Conservation (phyloP, 1,284 basidiomycete species). For the Cronartium ribicola region DNA sequence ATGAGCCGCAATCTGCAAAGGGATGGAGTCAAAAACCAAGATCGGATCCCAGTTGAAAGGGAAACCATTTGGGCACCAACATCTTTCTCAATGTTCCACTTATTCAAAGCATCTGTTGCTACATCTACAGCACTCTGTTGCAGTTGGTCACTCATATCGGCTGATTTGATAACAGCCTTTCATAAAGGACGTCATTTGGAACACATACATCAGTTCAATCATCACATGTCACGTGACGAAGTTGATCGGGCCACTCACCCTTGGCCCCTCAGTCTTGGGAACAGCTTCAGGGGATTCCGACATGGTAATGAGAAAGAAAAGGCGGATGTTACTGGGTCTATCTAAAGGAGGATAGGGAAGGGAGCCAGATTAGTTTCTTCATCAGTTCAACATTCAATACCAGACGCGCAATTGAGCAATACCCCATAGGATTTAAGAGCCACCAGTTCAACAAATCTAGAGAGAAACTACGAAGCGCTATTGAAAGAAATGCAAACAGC, state of each 20-base stretch:
- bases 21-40: not conserved
- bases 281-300: slow-evolving; percentile 21
- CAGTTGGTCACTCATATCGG: slow-evolving; percentile 36
- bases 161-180: slow-evolving; percentile 34
- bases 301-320: not conserved
- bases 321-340: no score
- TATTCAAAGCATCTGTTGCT: slow-evolving; percentile 31
- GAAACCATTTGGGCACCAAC: slow-evolving; percentile 1
- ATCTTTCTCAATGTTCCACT: slow-evolving; percentile 42
- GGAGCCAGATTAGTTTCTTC: no score
- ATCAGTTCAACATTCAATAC: no score
- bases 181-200: not conserved
- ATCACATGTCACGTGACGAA: not conserved
- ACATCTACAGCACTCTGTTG: slow-evolving; percentile 34
- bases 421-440: no score
- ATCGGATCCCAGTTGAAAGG: not conserved
- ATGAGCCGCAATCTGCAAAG: slow-evolving; percentile 28
- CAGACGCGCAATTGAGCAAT: no score
- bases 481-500: no score
- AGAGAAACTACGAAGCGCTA: no score
- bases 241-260: not conserved
- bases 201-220: not conserved
- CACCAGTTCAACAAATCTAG: no score
- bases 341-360: no score
- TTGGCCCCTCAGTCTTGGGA: slow-evolving; percentile 18